phyloP scores from a whole-genome alignment of 2,329 filamentous ascomycete genomes.

The Neofusicoccum ribis region DNA sequence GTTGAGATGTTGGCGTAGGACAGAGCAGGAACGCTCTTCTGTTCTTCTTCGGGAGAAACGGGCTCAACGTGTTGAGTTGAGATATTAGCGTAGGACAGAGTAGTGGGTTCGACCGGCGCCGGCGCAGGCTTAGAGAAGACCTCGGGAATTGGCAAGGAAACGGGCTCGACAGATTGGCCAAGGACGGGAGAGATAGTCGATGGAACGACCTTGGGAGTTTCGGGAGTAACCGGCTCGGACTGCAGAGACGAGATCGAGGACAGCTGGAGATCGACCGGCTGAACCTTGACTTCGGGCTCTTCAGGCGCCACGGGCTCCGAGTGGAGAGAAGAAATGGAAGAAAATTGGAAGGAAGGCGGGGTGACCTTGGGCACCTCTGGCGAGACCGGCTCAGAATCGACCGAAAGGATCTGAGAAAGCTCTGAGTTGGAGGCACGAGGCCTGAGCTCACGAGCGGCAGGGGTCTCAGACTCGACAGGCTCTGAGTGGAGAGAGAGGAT shows the following conservation, averaged over 20 bases:
- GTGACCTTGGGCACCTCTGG: not conserved
- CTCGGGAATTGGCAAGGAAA: slow-evolving; percentile 11
- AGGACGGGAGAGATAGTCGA: not conserved
- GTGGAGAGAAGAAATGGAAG: slow-evolving; percentile 13
- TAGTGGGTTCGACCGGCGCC: slow-evolving; percentile 24
- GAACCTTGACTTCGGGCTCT: slow-evolving; percentile 17
- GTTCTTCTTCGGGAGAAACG: slow-evolving; percentile 19
- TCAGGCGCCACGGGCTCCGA: slow-evolving; percentile 10
- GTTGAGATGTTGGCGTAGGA: slow-evolving; percentile 30
- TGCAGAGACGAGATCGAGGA: slow-evolving; percentile 24
- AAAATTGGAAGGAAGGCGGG: slow-evolving; percentile 6
- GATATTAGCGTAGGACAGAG: slow-evolving; percentile 32
- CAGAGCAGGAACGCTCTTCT: slow-evolving; percentile 22
- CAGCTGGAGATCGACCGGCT: slow-evolving; percentile 11
- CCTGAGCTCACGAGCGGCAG: slow-evolving; percentile 1
- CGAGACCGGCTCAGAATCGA: slow-evolving; percentile 23
- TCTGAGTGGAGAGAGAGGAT: slow-evolving; percentile 15
- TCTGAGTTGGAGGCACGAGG: not conserved
- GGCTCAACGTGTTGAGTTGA: slow-evolving; percentile 33
- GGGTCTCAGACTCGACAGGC: slow-evolving; percentile 11
- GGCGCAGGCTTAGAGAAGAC: not conserved
- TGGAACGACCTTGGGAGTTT: not conserved
- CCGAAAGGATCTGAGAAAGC: not conserved
- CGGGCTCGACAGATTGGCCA: slow-evolving; percentile 21
- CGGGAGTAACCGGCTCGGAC: slow-evolving; percentile 23